Evolutionary conservation across 2,329 filamentous ascomycete genomes (phyloP), one percentile per base, ranked within the genome.

Genomic region (Pseudocercospora macadamiae): DNA sequence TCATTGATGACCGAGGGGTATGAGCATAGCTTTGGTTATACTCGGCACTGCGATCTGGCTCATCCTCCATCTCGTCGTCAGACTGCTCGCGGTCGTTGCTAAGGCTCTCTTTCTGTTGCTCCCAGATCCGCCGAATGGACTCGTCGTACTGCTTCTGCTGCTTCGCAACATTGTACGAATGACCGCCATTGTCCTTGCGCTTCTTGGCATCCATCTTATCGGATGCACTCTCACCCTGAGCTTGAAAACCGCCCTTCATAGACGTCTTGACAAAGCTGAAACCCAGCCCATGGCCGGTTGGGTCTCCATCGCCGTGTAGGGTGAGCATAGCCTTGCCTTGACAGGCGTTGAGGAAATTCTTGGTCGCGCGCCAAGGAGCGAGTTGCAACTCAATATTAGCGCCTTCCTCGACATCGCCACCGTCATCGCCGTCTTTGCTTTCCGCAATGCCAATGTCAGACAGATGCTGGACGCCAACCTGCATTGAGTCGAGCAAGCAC

Each of bases 251-350:
- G 62, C 95, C 95, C 76, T 99, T 99, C 95, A 99, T 99, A 1
- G 91, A 96, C 0, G 93, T 97, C 71, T 95, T 92, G 74, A 99
- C 93, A 74, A 99, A 97, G 73, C 91, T 97, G 79, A 97, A 96
- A 2, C 91, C 95, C 60, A 97, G 87, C 1, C 95, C 95, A 68
- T 93, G 89, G 21, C 92, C 92, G 0, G 93, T 96, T 3, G 95
- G 95, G 71, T 99, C 95, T 56, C 95, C 95, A 65, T 96, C 91
- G 18, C 95, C 95, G 68, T 97, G 93, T 10, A 99, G 83, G 67
- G 93, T 89, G 45, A 99, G 83, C 95, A 99, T 99, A 2, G 95
- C 95, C 73, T 99, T 99, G 59, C 92, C 91, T 60, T 92, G 88
- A 51, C 91, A 93, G 1, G 95, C 95, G 65, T 97, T 90, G 59